A percentile compares a stretch with the other conserved stretches of the same genome.
These are phyloP conservation scores for Inga laurina DNA, from an alignment of 306 rosid species.

Conservation along the genomic window DNA sequence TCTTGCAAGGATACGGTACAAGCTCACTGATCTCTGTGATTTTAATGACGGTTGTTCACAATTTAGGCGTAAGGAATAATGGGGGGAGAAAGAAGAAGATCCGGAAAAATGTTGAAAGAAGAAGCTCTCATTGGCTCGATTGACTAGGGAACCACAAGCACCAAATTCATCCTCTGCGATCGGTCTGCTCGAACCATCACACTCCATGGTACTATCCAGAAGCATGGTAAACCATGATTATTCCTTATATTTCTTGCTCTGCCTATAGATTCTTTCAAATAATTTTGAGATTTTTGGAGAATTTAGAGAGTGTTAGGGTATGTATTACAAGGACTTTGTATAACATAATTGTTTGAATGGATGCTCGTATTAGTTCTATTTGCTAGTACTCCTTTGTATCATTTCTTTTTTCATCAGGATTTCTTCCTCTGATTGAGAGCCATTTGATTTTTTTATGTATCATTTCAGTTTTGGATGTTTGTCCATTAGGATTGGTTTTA, in stretches of 20 bases:
- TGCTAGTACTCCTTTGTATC: slow-evolving; percentile 56
- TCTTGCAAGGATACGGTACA: too few relatives aligned
- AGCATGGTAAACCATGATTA: slow-evolving; percentile 55
- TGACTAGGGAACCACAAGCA: slow-evolving; percentile 91
- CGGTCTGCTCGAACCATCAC: slow-evolving; percentile 40
- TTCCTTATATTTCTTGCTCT: too few relatives aligned
- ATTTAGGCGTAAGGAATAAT: too few relatives aligned
- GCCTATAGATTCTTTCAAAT: too few relatives aligned
- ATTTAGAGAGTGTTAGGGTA: slow-evolving; percentile 70
- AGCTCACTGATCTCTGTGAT: too few relatives aligned
- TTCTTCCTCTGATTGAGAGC: too few relatives aligned
- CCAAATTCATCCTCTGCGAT: slow-evolving; percentile 80
- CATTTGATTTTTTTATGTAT: too few relatives aligned
- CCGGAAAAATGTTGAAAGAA: slow-evolving; percentile 33
- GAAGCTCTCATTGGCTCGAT: slow-evolving; percentile 63
- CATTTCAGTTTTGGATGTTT: slow-evolving; percentile 6
- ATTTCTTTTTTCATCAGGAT: too few relatives aligned
- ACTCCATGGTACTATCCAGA: slow-evolving; percentile 74
- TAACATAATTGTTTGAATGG: slow-evolving; percentile 94
- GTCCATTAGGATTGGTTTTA: not conserved
- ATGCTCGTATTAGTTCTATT: slow-evolving; percentile 73
- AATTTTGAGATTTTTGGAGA: slow-evolving; percentile 47
- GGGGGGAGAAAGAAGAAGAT: not conserved
- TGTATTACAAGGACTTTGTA: slow-evolving; percentile 76
- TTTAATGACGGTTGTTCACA: too few relatives aligned